Percentiles rank a stretch among this genome's conserved stretches.
phyloP scores from a whole-genome alignment of 225 moss, liverwort and hornwort species.

The Sphagnum contortum region DNA sequence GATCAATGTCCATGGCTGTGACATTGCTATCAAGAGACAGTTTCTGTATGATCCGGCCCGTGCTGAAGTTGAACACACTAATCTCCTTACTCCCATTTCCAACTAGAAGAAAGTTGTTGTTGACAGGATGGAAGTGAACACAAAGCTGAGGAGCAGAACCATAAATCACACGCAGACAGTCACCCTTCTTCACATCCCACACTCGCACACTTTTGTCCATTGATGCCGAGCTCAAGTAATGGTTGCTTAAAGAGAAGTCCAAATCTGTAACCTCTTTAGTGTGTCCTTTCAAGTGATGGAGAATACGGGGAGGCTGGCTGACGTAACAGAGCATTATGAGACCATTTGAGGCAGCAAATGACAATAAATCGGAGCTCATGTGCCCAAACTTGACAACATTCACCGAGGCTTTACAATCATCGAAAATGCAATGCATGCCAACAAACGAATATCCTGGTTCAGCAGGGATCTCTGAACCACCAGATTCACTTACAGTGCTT shows the following conservation, averaged over 20 bases:
- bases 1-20: constrained; percentile 80
- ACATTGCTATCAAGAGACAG: constrained; percentile 77
- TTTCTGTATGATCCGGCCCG: constrained; percentile 78
- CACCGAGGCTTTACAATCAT: constrained; percentile 92
- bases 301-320: constrained; percentile 60
- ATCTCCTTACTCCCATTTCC: constrained; percentile 59
- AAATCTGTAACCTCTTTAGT: constrained; percentile 92
- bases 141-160: constrained; percentile 76
- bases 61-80: constrained; percentile 90
- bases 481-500: constrained; percentile 28
- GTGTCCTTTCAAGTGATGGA: constrained; percentile 75
- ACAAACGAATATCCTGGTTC: constrained; percentile 95
- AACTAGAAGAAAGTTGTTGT: constrained; percentile 90
- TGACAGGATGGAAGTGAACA: constrained; percentile 92
- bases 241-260: constrained; percentile 88
- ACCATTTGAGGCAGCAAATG: constrained; percentile 84
- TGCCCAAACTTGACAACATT: constrained; percentile 92
- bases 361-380: constrained; percentile 82
- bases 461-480: constrained; percentile 28
- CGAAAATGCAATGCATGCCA: constrained; percentile 97
- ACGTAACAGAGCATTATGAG: constrained; percentile 67
- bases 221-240: constrained; percentile 87
- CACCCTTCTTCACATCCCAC: constrained; percentile 83
- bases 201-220: constrained; percentile 85
- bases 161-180: constrained; percentile 76